Base-by-base conservation (phyloP, 768 basidiomycete genomes). In the Amanita brunnescens region DNA sequence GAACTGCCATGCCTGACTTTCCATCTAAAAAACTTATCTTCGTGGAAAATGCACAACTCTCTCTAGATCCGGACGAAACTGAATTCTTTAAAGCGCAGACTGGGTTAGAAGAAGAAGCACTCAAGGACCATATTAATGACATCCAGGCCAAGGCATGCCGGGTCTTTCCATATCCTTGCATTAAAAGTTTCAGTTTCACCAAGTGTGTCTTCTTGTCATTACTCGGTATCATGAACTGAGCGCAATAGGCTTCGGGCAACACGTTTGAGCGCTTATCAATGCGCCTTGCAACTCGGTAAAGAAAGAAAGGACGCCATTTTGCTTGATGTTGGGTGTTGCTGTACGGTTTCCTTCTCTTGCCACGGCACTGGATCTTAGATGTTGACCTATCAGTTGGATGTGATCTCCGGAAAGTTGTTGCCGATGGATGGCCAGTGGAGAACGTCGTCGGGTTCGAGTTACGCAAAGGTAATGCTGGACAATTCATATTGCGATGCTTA, bases 271-370 rank as follows among this genome's bases (percentile, higher is more conserved):
- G 69, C 58, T 2, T 73, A 74, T 54, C 23, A 54, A 8, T 58
- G 61, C 10, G 66, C 62, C 4, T 59, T 70, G 2, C 41, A 61
- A 7, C 61, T 74, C 2, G 57, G 57, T 0, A 23, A 58, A 21
- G 45, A 58, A 1, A 54, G 58, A 7, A 59, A 62, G 21, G 58
- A 59, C 16, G 63, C 70, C 3, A 64, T 75, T 33, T 58, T 73
- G 5, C 60, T 75, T 7, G 73, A 75, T 49, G 57, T 73, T 20
- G 72, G 70, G 1, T 75, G 73, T 52, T 72, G 71, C 54, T 73
- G 73, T 75, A 23, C 44, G 5, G 65, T 23, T 44, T n/a, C 21
- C 2, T 24, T 42, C 21, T 13, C 14, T 34, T 8, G 2, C 16
- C 18, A 18, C 5, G 6, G 2, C 20, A 2, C 41, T 47, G 14